Evolutionary conservation across 768 basidiomycete species (phyloP), one percentile per base, ranked within the genome.

Genomic region (button mushroom (Agaricus bisporus)): DNA sequence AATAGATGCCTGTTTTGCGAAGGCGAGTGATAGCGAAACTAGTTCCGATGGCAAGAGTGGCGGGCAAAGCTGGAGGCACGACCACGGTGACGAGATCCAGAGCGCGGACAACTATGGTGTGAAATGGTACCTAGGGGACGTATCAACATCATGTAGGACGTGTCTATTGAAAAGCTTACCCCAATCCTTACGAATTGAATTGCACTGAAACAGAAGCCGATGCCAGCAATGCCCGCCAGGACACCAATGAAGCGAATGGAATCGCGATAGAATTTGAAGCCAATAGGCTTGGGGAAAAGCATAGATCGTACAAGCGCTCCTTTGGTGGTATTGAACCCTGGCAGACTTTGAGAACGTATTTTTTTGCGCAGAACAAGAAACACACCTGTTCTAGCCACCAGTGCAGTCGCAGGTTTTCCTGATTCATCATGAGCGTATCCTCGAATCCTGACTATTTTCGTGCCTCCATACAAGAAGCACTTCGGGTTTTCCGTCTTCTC

Each of bases 261-360:
- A 68, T 94, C 91, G 29, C 86, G 85, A 70, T 98, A 98, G 71
- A 99, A 98, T 67, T 97, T 97, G 82, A 99, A 99, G 0, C 94
- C 95, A 57, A 97, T 94, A 0, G 95, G 95, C 64, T 97, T 98
- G 0, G 97, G 97, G 72, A 95, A 99, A 14, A 99, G 75, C 95
- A 99, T 99, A 0, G 95, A 98, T 20, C 97, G 80, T 20, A 98
- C 83, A 20, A 99, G 74, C 0, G 95, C 89, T 15, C 97, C 97
- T 70, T 98, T 98, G 5, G 97, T 99, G 1, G 97, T 99, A 66
- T 90, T 92, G 71, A 98, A 98, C 1, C 91, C 88, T 85, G 38
- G 20, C 18, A 51, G 37, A 45, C 12, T 5, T 22, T 2, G 22
- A 39, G 10, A 45, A 32, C 5, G 1, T 4, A 41, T 8, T 28